These are phyloP conservation scores for Cytospora piceicola DNA, from an alignment of 2,329 filamentous ascomycete species.

Conservation along the genomic window DNA sequence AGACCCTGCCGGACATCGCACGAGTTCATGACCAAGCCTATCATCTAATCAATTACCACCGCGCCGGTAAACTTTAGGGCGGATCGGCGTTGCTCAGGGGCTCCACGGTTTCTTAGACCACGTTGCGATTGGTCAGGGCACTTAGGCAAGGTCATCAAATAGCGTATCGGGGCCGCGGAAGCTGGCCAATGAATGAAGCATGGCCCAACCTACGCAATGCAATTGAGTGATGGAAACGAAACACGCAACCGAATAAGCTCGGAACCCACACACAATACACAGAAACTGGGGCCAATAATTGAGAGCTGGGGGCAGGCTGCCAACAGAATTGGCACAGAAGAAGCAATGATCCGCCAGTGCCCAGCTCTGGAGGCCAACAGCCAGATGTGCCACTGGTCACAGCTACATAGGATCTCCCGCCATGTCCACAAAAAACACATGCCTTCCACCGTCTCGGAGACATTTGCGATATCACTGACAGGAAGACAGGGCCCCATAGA, in stretches of 20 bases:
- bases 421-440: background rate
- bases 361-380: no score
- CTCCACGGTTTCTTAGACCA: background rate
- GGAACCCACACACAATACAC: background rate
- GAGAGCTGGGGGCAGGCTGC: background rate
- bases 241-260: slow-evolving; percentile 4
- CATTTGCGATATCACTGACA: slow-evolving; percentile 3
- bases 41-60: slow-evolving; percentile 17
- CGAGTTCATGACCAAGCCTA: slow-evolving; percentile 8
- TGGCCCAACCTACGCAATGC: slow-evolving; percentile 4
- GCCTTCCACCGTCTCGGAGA: background rate
- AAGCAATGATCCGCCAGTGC: background rate
- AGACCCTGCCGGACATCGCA: no score
- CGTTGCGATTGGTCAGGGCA: slow-evolving; percentile 13
- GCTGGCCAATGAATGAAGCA: slow-evolving; percentile 20
- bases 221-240: slow-evolving; percentile 18
- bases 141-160: background rate
- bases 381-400: no score
- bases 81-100: background rate
- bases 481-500: background rate
- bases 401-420: background rate
- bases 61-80: slow-evolving; percentile 13
- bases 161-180: slow-evolving; percentile 5
- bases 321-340: background rate
- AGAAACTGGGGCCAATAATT: background rate